Evolutionary conservation across 495 filamentous ascomycete species (phyloP).

Genomic region (Aspergillus nidulans): DNA sequence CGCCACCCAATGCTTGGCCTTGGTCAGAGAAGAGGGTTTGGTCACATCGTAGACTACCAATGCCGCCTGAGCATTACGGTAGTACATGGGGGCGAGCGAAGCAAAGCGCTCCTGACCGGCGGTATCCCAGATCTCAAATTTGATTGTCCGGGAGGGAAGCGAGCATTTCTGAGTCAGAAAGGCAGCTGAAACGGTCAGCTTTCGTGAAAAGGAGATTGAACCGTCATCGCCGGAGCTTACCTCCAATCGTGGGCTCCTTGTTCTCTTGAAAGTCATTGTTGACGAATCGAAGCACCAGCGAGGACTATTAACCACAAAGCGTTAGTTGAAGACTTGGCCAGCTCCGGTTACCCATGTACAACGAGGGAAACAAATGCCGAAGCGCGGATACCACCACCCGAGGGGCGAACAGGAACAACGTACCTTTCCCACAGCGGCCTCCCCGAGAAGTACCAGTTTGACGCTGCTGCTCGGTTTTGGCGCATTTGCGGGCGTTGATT

Average conservation of each 20-base stretch:
- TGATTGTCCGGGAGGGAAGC: constrained; percentile 93
- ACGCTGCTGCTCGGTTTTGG: constrained; percentile 98
- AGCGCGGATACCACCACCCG: not conserved
- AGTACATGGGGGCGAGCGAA: constrained; percentile 97
- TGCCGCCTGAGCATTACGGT: constrained; percentile 98
- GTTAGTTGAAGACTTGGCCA: not conserved
- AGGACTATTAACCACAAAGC: constrained; percentile 59
- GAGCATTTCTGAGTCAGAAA: constrained; percentile 98
- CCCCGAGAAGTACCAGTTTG: constrained; percentile 94
- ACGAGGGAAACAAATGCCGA: constrained; percentile 11
- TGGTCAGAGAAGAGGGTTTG: constrained; percentile 89
- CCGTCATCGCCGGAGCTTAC: constrained; percentile 46
- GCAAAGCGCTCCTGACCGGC: constrained; percentile 98
- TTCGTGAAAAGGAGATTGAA: not conserved
- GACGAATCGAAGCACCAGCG: constrained; percentile 94
- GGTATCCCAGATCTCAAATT: constrained; percentile 99
- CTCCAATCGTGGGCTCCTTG: constrained; percentile 98
- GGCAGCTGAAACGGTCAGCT: constrained; percentile 61
- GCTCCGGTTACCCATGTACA: constrained; percentile 19
- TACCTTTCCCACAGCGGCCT: constrained; percentile 98
- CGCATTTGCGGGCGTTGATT: constrained; percentile 49
- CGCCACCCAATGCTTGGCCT: constrained; percentile 98
- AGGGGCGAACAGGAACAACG: constrained; percentile 12
- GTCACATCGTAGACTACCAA: constrained; percentile 98
- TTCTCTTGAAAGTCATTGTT: constrained; percentile 99